A percentile compares a stretch with the other conserved stretches of the same genome.
Evolutionary conservation across 163 green algal species (phyloP).

Genomic region (Trebouxiophyceae sp.): DNA sequence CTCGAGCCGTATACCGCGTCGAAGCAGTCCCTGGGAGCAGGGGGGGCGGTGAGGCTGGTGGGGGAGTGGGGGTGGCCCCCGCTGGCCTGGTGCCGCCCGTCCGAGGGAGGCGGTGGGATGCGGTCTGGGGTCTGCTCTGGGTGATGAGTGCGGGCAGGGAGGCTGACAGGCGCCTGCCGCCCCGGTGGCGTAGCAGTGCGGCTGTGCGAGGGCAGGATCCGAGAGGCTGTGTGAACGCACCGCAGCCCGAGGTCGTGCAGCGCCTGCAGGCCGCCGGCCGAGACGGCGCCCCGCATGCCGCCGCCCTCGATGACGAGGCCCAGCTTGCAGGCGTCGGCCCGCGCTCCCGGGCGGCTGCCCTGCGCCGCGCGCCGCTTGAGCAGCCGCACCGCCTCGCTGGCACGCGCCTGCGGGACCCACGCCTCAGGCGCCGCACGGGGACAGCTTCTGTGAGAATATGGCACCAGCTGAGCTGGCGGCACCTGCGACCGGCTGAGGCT

Average conservation of each 20-base stretch:
- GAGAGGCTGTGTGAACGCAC: too few relatives aligned
- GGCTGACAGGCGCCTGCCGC: too few relatives aligned
- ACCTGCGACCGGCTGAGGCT: too few relatives aligned
- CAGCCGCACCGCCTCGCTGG: slow-evolving; percentile 55
- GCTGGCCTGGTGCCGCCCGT: too few relatives aligned
- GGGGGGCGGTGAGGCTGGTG: neutral
- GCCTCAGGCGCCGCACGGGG: too few relatives aligned
- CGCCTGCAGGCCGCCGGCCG: slow-evolving; percentile 49
- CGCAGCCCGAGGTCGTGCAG: slow-evolving; percentile 58
- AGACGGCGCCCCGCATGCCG: slow-evolving; percentile 23
- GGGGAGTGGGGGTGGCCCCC: neutral
- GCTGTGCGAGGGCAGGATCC: too few relatives aligned
- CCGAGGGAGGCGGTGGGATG: neutral
- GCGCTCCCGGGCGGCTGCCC: slow-evolving; percentile 33
- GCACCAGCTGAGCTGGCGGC: too few relatives aligned
- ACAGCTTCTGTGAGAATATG: too few relatives aligned
- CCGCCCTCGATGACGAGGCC: slow-evolving; percentile 74
- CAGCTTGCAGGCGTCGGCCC: slow-evolving; percentile 60
- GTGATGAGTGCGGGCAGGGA: too few relatives aligned
- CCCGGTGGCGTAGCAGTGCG: too few relatives aligned
- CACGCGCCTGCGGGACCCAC: slow-evolving; percentile 5
- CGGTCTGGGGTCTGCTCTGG: neutral
- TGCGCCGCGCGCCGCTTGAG: slow-evolving; percentile 32
- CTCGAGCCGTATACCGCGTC: slow-evolving; percentile 78
- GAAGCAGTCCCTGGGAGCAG: slow-evolving; percentile 59